These are phyloP conservation scores for Diplocarpon rosae DNA, from an alignment of 2,329 filamentous ascomycete genomes.

Conservation along the genomic window DNA sequence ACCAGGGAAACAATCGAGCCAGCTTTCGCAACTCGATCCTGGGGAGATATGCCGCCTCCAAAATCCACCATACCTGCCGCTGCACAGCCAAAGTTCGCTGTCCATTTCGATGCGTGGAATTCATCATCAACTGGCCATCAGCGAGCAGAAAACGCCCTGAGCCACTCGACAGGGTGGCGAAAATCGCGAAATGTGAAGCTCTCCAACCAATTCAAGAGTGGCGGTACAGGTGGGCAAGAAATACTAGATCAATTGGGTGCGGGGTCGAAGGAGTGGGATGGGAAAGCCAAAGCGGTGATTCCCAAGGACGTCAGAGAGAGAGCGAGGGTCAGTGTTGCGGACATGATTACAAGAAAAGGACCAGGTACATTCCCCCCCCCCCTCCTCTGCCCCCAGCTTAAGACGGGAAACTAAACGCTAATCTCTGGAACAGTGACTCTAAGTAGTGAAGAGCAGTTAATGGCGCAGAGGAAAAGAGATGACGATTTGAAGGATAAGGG, in stretches of 20 bases:
- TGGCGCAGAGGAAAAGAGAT: slow-evolving; percentile 33
- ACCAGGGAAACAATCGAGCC: too few relatives aligned
- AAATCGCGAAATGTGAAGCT: slow-evolving; percentile 59
- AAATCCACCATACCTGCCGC: slow-evolving; percentile 17
- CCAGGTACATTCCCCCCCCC: slow-evolving; percentile 10
- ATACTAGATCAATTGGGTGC: slow-evolving; percentile 55
- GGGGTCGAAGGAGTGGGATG: slow-evolving; percentile 46
- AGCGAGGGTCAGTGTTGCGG: slow-evolving; percentile 34
- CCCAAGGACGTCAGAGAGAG: slow-evolving; percentile 30
- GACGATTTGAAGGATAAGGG: slow-evolving; percentile 39
- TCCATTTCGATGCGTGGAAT: slow-evolving; percentile 58
- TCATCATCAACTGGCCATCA: slow-evolving; percentile 70
- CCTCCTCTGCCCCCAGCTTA: too few relatives aligned
- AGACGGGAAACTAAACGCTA: slow-evolving; percentile 1
- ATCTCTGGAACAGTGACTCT: slow-evolving; percentile 25
- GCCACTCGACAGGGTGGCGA: slow-evolving; percentile 58
- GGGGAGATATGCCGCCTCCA: slow-evolving; percentile 15
- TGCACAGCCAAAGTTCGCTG: slow-evolving; percentile 31
- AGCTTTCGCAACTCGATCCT: too few relatives aligned
- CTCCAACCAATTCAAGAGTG: slow-evolving; percentile 52
- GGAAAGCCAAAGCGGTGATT: slow-evolving; percentile 33
- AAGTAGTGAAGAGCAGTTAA: slow-evolving; percentile 15
- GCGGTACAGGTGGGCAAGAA: slow-evolving; percentile 45
- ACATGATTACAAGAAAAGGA: slow-evolving; percentile 40
- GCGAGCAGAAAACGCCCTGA: slow-evolving; percentile 54